Evolutionary conservation across 306 rosid genomes (phyloP).

Genomic region (Lathyrus tuberosus): DNA sequence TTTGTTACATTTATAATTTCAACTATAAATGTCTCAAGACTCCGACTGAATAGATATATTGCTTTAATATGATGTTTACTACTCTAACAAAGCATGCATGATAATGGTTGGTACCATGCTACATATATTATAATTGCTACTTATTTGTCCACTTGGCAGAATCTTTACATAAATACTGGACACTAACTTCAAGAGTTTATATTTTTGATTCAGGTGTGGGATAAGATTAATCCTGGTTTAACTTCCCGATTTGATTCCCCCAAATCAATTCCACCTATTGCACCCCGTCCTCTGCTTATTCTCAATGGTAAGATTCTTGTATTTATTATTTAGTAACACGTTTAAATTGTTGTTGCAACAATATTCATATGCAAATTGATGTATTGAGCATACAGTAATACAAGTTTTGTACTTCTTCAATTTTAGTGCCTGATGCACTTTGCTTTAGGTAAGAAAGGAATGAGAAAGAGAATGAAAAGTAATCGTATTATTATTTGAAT

Average conservation of each 20-base stretch:
- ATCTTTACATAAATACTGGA: conserved; percentile 18
- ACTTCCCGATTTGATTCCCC: conserved; percentile 76
- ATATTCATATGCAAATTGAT: conserved; percentile 18
- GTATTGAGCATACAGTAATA: neutral
- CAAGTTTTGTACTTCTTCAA: conserved; percentile 22
- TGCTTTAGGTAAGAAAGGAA: too few relatives aligned
- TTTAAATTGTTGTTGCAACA: conserved; percentile 22
- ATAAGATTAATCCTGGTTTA: conserved; percentile 88
- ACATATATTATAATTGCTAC: too few relatives aligned
- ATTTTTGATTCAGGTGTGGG: conserved; percentile 77
- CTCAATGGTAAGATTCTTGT: conserved; percentile 59
- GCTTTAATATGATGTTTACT: conserved; percentile 27
- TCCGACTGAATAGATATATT: conserved; percentile 30
- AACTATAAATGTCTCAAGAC: too few relatives aligned
- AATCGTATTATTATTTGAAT: too few relatives aligned
- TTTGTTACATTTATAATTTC: conserved; percentile 12
- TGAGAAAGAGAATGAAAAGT: too few relatives aligned
- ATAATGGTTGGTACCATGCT: conserved; percentile 22
- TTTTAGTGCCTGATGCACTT: too few relatives aligned
- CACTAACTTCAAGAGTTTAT: conserved; percentile 13
- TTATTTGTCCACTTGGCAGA: conserved; percentile 12
- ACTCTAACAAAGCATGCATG: conserved; percentile 29
- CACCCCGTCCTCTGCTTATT: conserved; percentile 82
- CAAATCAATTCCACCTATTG: conserved; percentile 64
- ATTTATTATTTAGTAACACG: conserved; percentile 1